phyloP scores from a whole-genome alignment of 202 grass and related monocot genomes.

The Setaria italica region DNA sequence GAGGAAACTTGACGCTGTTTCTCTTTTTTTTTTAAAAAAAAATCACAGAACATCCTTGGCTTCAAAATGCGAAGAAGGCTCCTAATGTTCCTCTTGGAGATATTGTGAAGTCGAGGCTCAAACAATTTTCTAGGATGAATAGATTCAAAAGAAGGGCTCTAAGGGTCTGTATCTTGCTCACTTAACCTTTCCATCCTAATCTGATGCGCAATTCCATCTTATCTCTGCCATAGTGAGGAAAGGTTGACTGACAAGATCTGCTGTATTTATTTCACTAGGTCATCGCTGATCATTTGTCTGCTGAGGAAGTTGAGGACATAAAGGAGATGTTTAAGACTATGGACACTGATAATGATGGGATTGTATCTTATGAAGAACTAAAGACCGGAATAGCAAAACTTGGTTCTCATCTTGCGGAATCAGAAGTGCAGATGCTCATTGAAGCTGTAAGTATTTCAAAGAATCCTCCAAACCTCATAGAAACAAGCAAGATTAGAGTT shows the following conservation, averaged over 20 bases:
- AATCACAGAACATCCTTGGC: constrained; percentile 84
- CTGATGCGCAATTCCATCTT: constrained; percentile 31
- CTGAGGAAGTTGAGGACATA: constrained; percentile 98
- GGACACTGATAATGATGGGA: constrained; percentile 96
- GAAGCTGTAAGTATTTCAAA: constrained; percentile 82
- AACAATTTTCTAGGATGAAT: constrained; percentile 99
- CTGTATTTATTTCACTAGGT: constrained; percentile 59
- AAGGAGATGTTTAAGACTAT: constrained; percentile 99
- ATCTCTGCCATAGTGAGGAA: constrained; percentile 29
- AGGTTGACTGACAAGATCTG: constrained; percentile 38
- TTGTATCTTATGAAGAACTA: constrained; percentile 92
- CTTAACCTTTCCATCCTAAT: constrained; percentile 37
- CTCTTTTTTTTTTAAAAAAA: not conserved
- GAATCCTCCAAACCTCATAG: not conserved
- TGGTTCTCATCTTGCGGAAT: constrained; percentile 91
- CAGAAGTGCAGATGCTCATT: constrained; percentile 97
- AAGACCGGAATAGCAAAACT: constrained; percentile 88
- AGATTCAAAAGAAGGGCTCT: constrained; percentile 99
- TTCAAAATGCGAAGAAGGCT: constrained; percentile 99
- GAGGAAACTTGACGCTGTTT: not conserved
- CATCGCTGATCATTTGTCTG: constrained; percentile 97
- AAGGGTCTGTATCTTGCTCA: constrained; percentile 60
- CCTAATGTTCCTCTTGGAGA: constrained; percentile 99
- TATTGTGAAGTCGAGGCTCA: constrained; percentile 99
- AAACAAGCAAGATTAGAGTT: constrained; percentile 6